Conservation (phyloP, 257 asterid species). For the Verbascum thapsus region DNA sequence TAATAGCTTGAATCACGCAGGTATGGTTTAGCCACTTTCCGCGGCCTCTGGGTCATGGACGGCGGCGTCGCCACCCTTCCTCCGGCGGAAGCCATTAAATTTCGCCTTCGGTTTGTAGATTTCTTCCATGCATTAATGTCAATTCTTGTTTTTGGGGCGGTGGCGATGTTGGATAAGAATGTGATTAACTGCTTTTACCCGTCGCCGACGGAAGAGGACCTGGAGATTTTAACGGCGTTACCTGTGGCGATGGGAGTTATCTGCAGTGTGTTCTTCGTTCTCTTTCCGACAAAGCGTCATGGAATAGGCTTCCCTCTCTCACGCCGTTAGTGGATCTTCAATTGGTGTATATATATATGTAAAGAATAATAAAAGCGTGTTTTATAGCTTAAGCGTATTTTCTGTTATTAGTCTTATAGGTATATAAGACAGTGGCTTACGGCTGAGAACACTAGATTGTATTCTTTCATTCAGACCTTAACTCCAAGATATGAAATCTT, state of each 20-base stretch:
- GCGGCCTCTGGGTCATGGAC: slow-evolving; percentile 68
- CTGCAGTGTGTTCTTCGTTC: slow-evolving; percentile 59
- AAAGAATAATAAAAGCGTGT: too few species aligned
- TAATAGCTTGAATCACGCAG: too few species aligned
- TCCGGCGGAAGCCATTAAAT: slow-evolving; percentile 45
- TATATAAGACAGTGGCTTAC: too few species aligned
- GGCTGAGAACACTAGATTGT: too few species aligned
- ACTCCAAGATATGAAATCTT: too few species aligned
- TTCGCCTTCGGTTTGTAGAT: slow-evolving; percentile 52
- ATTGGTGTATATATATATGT: too few species aligned
- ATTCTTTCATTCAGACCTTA: too few species aligned
- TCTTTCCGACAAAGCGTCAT: slow-evolving; percentile 68
- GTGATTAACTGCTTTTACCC: slow-evolving; percentile 70
- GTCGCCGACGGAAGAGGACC: slow-evolving; percentile 55
- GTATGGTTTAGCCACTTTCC: slow-evolving; percentile 74
- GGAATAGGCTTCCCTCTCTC: slow-evolving; percentile 95
- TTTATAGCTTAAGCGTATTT: too few species aligned
- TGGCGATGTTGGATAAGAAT: slow-evolving; percentile 73
- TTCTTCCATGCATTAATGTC: slow-evolving; percentile 69
- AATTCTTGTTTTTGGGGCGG: slow-evolving; percentile 58
- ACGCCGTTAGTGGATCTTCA: slow-evolving; percentile 40
- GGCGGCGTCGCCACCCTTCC: slow-evolving; percentile 37
- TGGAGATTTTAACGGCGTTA: slow-evolving; percentile 52
- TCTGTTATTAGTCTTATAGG: too few species aligned
- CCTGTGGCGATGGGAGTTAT: slow-evolving; percentile 70